Conservation (phyloP, 768 basidiomycete species). For the Saitozyma sp. region DNA sequence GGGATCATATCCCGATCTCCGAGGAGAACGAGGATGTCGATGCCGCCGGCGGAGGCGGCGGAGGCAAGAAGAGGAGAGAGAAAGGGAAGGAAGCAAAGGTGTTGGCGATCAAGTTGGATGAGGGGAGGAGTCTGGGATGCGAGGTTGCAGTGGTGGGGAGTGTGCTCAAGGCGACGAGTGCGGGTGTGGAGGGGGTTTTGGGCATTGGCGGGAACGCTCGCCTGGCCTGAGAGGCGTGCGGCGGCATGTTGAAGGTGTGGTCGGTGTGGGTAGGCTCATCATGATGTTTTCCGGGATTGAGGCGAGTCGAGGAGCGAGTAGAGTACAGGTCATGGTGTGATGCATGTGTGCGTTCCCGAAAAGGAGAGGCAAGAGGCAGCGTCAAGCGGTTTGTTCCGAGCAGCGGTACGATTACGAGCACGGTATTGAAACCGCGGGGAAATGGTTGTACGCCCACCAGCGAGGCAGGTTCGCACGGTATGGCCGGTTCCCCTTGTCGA, state of each 20-base stretch:
- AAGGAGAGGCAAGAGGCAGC: too few species aligned
- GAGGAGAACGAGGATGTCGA: not conserved
- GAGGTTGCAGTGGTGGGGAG: conserved; percentile 11
- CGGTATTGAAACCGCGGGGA: too few species aligned
- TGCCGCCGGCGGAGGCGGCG: not conserved
- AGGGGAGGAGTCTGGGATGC: conserved; percentile 12
- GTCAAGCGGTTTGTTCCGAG: too few species aligned
- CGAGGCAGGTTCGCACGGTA: too few species aligned
- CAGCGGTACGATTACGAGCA: too few species aligned
- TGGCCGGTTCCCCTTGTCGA: too few species aligned
- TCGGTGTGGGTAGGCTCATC: too few species aligned
- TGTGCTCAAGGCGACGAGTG: conserved; percentile 11
- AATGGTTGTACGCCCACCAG: too few species aligned
- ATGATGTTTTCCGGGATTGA: too few species aligned
- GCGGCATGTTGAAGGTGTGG: not conserved
- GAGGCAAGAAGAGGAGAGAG: not conserved
- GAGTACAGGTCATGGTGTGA: too few species aligned
- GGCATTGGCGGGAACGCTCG: not conserved
- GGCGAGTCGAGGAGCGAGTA: too few species aligned
- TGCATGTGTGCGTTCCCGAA: too few species aligned
- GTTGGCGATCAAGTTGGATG: conserved; percentile 12
- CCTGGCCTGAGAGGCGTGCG: not conserved
- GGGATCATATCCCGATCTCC: not conserved
- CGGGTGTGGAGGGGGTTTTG: conserved; percentile 7
- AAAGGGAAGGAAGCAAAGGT: not conserved